phyloP scores from a whole-genome alignment of 2,329 filamentous ascomycete genomes.

The Penicillium sp. region DNA sequence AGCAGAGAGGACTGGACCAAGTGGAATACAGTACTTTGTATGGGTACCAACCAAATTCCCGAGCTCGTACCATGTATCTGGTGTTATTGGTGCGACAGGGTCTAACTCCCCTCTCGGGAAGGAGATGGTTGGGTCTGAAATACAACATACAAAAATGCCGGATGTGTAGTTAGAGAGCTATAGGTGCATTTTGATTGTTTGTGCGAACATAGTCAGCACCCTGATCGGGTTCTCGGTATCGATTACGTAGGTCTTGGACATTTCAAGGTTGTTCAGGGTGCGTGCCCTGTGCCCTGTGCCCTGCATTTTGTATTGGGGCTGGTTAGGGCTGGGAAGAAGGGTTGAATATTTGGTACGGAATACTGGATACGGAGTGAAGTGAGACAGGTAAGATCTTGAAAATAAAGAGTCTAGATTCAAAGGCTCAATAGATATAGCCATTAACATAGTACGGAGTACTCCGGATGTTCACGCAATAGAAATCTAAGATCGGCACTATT shows the following conservation, averaged over 20 bases:
- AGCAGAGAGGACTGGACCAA: constrained; percentile 14
- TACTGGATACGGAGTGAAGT: not conserved
- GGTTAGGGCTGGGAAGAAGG: not conserved
- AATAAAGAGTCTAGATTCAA: not conserved
- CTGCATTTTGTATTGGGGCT: not conserved
- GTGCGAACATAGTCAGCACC: not conserved
- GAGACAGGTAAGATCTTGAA: not conserved
- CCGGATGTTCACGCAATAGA: not conserved
- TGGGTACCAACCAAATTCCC: constrained; percentile 9
- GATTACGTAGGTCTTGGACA: not conserved
- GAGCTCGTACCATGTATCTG: constrained; percentile 6
- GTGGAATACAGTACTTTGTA: not conserved
- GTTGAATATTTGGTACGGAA: not conserved
- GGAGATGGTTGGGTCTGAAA: constrained; percentile 11
- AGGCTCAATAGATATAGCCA: no score
- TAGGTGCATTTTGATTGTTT: not conserved
- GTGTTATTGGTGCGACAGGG: constrained; percentile 1
- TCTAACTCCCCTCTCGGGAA: not conserved
- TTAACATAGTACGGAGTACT: not conserved
- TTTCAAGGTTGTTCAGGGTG: not conserved
- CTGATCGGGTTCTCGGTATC: constrained; percentile 1
- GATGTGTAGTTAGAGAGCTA: no score
- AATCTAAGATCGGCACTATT: constrained; percentile 8
- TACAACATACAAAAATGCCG: constrained; percentile 2
- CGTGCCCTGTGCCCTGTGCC: not conserved